Evolutionary conservation across 176 grass and related monocot species (phyloP).

Genomic region (sorghum (Sorghum bicolor)): DNA sequence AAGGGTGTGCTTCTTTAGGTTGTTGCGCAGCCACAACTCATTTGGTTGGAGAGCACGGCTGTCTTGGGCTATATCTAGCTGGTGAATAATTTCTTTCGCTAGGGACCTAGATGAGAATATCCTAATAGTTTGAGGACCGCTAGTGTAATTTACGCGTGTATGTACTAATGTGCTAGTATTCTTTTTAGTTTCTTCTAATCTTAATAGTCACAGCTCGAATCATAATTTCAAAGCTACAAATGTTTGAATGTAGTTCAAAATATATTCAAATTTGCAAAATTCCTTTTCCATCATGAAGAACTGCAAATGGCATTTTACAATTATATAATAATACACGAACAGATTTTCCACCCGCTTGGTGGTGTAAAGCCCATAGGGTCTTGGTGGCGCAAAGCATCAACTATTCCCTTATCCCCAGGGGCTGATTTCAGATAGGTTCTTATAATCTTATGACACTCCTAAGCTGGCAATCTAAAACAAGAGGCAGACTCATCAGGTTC

Average conservation of each 20-base stretch:
- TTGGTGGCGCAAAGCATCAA: not conserved
- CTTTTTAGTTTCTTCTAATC: conserved; percentile 14
- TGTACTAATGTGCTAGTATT: not conserved
- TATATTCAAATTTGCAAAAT: not conserved
- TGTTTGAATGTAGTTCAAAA: not conserved
- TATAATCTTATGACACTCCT: too few relatives aligned
- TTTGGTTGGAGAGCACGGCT: too few relatives aligned
- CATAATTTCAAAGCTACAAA: not conserved
- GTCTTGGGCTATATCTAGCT: too few relatives aligned
- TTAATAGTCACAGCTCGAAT: not conserved
- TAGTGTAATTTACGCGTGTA: too few relatives aligned
- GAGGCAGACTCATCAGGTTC: too few relatives aligned
- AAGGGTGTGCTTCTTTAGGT: too few relatives aligned
- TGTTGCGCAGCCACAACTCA: too few relatives aligned
- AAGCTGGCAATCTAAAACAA: too few relatives aligned
- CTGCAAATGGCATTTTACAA: not conserved
- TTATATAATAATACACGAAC: not conserved
- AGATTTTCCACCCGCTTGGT: not conserved
- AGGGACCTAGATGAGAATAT: too few relatives aligned
- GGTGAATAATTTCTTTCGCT: too few relatives aligned
- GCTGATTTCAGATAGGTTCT: not conserved
- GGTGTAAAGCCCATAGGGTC: not conserved
- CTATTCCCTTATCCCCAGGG: not conserved
- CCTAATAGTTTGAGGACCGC: too few relatives aligned
- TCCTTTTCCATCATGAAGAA: not conserved